A percentile compares a stretch with the other conserved stretches of the same genome.
Evolutionary conservation across 257 asterid genomes (phyloP).

Genomic region (Gentiana macrophylla): DNA sequence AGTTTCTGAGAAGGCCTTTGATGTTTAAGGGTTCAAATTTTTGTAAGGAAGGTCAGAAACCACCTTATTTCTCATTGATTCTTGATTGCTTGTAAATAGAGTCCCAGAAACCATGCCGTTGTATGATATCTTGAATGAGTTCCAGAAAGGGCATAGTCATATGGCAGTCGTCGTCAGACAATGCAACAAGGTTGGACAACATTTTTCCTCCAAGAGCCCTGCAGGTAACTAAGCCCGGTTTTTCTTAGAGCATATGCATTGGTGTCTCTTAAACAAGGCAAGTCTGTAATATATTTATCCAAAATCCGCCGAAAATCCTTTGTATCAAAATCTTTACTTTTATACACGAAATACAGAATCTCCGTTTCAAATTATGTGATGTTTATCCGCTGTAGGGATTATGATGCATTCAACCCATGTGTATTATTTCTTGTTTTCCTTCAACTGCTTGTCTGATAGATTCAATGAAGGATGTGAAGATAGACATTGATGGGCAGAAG

Average conservation of each 20-base stretch:
- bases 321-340: too few species aligned
- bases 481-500: conserved; percentile 61
- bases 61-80: neutral
- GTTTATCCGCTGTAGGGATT: too few species aligned
- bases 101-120: conserved; percentile 73
- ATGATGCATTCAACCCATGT: too few species aligned
- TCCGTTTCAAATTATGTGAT: too few species aligned
- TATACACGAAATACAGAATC: too few species aligned
- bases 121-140: conserved; percentile 83
- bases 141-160: conserved; percentile 94
- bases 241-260: neutral
- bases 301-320: too few species aligned
- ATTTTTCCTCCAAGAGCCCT: conserved; percentile 18
- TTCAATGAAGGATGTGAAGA: conserved; percentile 42
- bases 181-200: conserved; percentile 23
- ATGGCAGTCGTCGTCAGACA: conserved; percentile 82
- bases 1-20: too few species aligned
- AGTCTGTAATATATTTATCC: too few species aligned
- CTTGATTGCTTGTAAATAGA: conserved; percentile 21
- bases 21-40: too few species aligned
- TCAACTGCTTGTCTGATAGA: conserved; percentile 14
- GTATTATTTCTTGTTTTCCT: neutral
- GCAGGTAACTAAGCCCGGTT: conserved; percentile 27
- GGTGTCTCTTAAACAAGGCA: too few species aligned
- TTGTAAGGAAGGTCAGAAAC: too few species aligned